phyloP scores from a whole-genome alignment of 495 filamentous ascomycete species.

The Penicillium taxi region DNA sequence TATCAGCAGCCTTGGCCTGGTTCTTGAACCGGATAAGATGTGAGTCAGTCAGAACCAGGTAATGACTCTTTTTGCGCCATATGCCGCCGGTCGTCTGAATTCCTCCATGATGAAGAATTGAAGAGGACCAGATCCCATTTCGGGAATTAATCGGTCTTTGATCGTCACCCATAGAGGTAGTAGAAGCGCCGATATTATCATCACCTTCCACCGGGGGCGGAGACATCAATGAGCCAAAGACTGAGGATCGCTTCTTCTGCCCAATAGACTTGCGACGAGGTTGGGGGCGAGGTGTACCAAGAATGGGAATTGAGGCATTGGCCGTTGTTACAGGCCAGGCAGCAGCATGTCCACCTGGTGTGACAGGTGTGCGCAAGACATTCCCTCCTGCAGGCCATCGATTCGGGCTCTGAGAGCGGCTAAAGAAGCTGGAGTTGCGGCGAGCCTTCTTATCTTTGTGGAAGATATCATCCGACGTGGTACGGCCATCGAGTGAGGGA shows the following conservation, averaged over 20 bases:
- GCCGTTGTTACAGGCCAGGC: conserved; percentile 16
- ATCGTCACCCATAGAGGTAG: conserved; percentile 27
- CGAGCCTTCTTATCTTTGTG: conserved; percentile 31
- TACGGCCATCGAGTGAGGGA: conserved; percentile 25
- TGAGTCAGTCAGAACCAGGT: conserved; percentile 80
- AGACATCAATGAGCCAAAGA: conserved; percentile 53
- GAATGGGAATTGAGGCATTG: conserved; percentile 15
- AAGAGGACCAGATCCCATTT: conserved; percentile 32
- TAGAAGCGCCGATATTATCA: conserved; percentile 33
- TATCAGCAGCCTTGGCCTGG: conserved; percentile 60
- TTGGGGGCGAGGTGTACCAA: conserved; percentile 26
- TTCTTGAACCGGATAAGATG: conserved; percentile 77
- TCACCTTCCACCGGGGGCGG: conserved; percentile 45
- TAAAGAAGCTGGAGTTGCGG: conserved; percentile 42
- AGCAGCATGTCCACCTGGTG: conserved; percentile 22
- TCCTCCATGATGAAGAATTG: conserved; percentile 61
- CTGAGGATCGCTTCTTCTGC: conserved; percentile 44
- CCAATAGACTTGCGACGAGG: conserved; percentile 37
- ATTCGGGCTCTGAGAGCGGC: conserved; percentile 21
- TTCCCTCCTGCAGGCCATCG: conserved; percentile 12
- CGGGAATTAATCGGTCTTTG: conserved; percentile 23
- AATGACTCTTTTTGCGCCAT: conserved; percentile 80
- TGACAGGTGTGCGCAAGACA: conserved; percentile 26
- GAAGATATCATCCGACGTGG: conserved; percentile 32
- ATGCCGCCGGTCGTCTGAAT: conserved; percentile 73